phyloP scores from a whole-genome alignment of 495 filamentous ascomycete species.

The Penicillium coffeae region DNA sequence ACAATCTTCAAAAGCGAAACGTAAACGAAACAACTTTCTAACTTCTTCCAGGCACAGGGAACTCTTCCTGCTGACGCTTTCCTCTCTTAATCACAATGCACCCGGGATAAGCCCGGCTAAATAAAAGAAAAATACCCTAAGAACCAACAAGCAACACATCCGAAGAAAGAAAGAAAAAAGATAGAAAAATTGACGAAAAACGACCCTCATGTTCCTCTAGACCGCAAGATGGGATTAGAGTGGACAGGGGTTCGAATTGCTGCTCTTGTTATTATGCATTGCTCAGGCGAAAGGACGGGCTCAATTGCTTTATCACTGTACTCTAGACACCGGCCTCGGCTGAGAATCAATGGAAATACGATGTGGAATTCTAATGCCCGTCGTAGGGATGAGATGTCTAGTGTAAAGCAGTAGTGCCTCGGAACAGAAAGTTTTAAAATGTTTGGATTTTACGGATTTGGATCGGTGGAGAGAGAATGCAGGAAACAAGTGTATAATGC shows the following conservation, averaged over 20 bases:
- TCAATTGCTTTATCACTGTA: constrained; percentile 15
- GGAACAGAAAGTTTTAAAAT: too few relatives aligned
- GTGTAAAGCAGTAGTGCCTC: too few relatives aligned
- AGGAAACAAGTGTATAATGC: background rate
- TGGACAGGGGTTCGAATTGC: too few relatives aligned
- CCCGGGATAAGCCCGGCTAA: too few relatives aligned
- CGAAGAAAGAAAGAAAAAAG: constrained; percentile 4
- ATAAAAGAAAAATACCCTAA: background rate
- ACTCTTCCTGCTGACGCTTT: constrained; percentile 39
- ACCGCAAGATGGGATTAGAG: too few relatives aligned
- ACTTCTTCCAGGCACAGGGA: constrained; percentile 34
- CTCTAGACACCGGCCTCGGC: constrained; percentile 23
- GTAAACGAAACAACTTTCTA: constrained; percentile 6
- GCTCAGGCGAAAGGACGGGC: constrained; percentile 37
- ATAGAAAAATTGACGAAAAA: constrained; percentile 4
- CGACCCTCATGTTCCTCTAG: too few relatives aligned
- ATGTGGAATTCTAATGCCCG: background rate
- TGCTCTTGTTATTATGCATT: constrained; percentile 27
- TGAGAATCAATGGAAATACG: background rate
- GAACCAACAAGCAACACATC: background rate
- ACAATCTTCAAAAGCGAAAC: background rate
- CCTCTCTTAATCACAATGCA: constrained; percentile 19
- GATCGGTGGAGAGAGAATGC: constrained; percentile 15
- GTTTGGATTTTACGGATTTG: too few relatives aligned
- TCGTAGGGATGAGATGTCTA: background rate